A percentile compares a stretch with the other conserved stretches of the same genome.
These are phyloP conservation scores for Corniculantispora saksenae DNA, from an alignment of 2,329 filamentous ascomycete species.

Conservation along the genomic window DNA sequence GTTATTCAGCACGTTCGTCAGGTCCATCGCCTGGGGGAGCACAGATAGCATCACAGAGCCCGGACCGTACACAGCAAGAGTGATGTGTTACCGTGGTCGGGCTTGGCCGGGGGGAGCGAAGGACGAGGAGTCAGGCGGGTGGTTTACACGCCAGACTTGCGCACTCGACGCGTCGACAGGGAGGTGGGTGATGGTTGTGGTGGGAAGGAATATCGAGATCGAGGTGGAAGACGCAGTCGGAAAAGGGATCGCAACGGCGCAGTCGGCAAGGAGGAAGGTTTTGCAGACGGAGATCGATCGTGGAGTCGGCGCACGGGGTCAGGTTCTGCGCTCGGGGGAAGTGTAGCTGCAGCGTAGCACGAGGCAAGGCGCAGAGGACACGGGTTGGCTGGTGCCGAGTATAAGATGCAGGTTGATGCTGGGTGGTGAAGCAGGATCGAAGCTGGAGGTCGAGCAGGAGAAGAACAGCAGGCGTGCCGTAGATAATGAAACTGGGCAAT, in stretches of 20 bases:
- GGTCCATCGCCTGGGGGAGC: slow-evolving; percentile 53
- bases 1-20: slow-evolving; percentile 55
- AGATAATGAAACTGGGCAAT: slow-evolving; percentile 16
- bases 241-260: neutral
- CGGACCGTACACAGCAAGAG: slow-evolving; percentile 17
- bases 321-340: slow-evolving; percentile 6
- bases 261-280: neutral
- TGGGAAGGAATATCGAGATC: neutral
- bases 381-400: slow-evolving; percentile 6
- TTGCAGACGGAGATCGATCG: slow-evolving; percentile 14
- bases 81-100: slow-evolving; percentile 11
- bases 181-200: neutral
- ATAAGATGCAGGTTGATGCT: neutral
- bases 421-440: neutral
- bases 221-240: neutral
- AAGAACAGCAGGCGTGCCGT: slow-evolving; percentile 4
- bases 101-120: neutral
- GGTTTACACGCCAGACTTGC: neutral
- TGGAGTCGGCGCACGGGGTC: slow-evolving; percentile 8
- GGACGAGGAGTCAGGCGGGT: neutral
- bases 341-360: slow-evolving; percentile 9
- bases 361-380: slow-evolving; percentile 4
- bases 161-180: neutral
- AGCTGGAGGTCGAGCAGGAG: neutral
- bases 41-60: slow-evolving; percentile 40